Conservation (phyloP, 2,329 filamentous ascomycete species). For the Nannizziopsis arthrosporioides region DNA sequence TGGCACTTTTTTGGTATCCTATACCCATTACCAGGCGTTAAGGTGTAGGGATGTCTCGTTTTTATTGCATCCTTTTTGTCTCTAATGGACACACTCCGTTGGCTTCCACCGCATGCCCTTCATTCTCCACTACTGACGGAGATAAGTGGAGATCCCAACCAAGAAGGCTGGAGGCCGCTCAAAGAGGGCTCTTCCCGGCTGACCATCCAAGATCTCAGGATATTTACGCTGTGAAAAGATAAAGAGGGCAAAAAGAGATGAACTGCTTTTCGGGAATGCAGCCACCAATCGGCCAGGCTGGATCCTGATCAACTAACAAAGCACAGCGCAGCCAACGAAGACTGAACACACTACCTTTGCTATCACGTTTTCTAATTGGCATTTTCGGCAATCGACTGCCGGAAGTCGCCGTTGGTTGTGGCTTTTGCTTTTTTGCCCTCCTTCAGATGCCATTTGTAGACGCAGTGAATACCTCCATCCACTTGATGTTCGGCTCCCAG, state of each 20-base stretch:
- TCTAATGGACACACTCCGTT: too few species aligned
- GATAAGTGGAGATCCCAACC: too few species aligned
- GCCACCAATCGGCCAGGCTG: constrained; percentile 3
- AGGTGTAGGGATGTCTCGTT: too few species aligned
- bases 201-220: background rate
- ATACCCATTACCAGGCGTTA: background rate
- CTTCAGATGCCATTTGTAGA: background rate
- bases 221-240: background rate
- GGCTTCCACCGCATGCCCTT: too few species aligned
- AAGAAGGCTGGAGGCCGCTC: too few species aligned
- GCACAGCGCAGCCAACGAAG: background rate
- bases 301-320: background rate
- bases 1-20: constrained; percentile 1
- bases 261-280: constrained; percentile 1
- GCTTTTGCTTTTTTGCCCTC: background rate
- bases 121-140: too few species aligned
- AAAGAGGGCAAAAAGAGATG: background rate
- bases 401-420: background rate
- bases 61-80: too few species aligned
- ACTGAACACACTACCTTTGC: background rate
- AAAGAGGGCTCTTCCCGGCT: too few species aligned
- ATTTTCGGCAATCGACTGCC: background rate
- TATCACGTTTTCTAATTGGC: background rate
- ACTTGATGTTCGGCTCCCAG: background rate
- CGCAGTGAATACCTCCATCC: too few species aligned